These are phyloP conservation scores for Lactarius akahatsu DNA, from an alignment of 768 basidiomycete species.

Conservation along the genomic window DNA sequence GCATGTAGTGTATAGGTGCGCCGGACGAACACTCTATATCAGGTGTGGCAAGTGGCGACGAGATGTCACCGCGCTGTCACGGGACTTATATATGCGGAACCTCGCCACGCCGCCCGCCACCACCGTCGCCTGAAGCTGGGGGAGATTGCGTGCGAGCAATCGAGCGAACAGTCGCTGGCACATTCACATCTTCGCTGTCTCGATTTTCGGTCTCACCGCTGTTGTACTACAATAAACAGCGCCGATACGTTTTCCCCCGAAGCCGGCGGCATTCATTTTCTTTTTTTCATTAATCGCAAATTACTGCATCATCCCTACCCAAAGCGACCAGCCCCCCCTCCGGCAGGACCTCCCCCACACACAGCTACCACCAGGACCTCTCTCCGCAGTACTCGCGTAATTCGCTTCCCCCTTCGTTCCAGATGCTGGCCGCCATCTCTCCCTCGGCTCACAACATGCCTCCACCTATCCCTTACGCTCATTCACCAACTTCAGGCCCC, in stretches of 20 bases:
- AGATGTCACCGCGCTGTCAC: conserved; percentile 17
- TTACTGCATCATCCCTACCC: conserved; percentile 17
- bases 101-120: not conserved
- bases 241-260: not conserved
- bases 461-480: conserved; percentile 18
- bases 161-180: not conserved
- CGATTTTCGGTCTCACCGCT: not conserved
- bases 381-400: conserved; percentile 1
- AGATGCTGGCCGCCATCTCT: conserved; percentile 25
- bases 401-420: not conserved
- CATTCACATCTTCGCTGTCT: not conserved
- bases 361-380: not conserved
- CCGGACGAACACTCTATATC: no score
- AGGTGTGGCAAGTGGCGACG: not conserved
- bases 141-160: not conserved
- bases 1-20: no score
- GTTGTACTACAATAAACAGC: not conserved
- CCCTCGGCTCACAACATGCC: conserved; percentile 21
- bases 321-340: not conserved
- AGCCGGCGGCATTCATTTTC: not conserved
- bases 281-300: not conserved
- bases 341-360: not conserved
- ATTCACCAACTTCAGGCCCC: conserved; percentile 7
- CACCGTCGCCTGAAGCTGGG: not conserved
- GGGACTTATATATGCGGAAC: conserved; percentile 6